Evolutionary conservation across 768 basidiomycete species (phyloP), one percentile per base, ranked within the genome.

Genomic region (Leccinum incarnatum): DNA sequence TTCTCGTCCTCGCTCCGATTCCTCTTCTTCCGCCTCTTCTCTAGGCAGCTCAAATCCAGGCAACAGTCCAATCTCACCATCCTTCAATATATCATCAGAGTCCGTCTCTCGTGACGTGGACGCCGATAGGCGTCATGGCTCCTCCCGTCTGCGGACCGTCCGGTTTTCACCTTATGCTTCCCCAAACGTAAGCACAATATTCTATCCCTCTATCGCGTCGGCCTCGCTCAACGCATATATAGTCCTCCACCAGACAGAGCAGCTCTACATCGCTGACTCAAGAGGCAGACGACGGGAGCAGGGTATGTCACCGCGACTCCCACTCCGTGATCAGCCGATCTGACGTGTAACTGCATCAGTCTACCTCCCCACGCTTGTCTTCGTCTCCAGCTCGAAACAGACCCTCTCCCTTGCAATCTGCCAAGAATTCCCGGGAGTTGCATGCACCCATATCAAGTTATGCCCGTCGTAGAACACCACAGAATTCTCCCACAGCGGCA

Each of bases 391-490:
- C 75, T 57, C 62, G 78, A 50, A 79, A 75, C 52, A 70, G 75
- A 61, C 76, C 78, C 27, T 76, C 76, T 54, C 72, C 77, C 59
- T 76, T 81, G 59, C 79, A 78, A 60, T 74, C 83, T 12, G 71
- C 77, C 21, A 76, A 79, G 53, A 80, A 79, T 63, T 72, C 79
- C 19, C 82, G 81, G 63, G 84, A 87, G 68, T 73, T 84, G 19
- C 74, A 82, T 30, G 85, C 83, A 14, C 91, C 91, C 55, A 92
- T 93, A 55, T 93, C 91, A 27, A 81, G 83, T 40, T 92, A 88
- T 59, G 86, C 89, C 46, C 88, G 91, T 62, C 85, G 90, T 61
- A 89, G 85, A 74, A 89, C 89, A 1, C 89, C 90, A 29, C 84
- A 85, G 58, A 79, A 82, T 40, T 89, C 90, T 11, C 89, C 89